Percentiles rank a stretch among this genome's conserved stretches.
These are phyloP conservation scores for Phaeosphaeriaceae sp. DNA, from an alignment of 2,329 filamentous ascomycete genomes.

Conservation along the genomic window DNA sequence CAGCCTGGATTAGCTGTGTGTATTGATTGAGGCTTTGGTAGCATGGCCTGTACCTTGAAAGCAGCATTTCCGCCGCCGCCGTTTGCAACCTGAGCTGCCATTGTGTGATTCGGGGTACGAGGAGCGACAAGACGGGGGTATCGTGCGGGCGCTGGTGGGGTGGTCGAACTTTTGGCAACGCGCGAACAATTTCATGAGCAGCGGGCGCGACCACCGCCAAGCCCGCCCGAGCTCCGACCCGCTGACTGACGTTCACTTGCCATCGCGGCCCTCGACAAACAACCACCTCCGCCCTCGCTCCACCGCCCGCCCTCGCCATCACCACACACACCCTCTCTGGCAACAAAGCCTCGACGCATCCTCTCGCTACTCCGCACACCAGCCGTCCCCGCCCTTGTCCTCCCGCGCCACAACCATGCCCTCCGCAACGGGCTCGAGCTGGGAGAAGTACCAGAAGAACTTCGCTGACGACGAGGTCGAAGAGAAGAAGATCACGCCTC, in stretches of 20 bases:
- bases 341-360: constrained; percentile 23
- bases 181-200: constrained; percentile 27
- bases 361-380: constrained; percentile 1
- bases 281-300: constrained; percentile 5
- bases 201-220: constrained; percentile 24
- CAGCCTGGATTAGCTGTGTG: constrained; percentile 47
- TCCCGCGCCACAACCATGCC: constrained; percentile 67
- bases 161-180: constrained; percentile 28
- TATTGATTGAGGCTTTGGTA: constrained; percentile 30
- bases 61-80: constrained; percentile 64
- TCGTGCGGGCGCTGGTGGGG: constrained; percentile 26
- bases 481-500: constrained; percentile 99
- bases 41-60: constrained; percentile 63
- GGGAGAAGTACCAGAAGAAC: constrained; percentile 99
- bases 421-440: constrained; percentile 90
- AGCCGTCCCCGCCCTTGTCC: constrained; percentile 9
- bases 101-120: constrained; percentile 23
- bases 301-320: constrained; percentile 29
- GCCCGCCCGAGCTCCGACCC: constrained; percentile 14
- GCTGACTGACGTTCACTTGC: background rate
- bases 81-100: constrained; percentile 44
- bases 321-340: constrained; percentile 27
- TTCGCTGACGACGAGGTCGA: constrained; percentile 96
- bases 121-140: constrained; percentile 24
- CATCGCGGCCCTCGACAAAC: constrained; percentile 2